A percentile compares a stretch with the other conserved stretches of the same genome.
Conservation (phyloP, 2,329 filamentous ascomycete genomes). For the Sporothrix mexicana region DNA sequence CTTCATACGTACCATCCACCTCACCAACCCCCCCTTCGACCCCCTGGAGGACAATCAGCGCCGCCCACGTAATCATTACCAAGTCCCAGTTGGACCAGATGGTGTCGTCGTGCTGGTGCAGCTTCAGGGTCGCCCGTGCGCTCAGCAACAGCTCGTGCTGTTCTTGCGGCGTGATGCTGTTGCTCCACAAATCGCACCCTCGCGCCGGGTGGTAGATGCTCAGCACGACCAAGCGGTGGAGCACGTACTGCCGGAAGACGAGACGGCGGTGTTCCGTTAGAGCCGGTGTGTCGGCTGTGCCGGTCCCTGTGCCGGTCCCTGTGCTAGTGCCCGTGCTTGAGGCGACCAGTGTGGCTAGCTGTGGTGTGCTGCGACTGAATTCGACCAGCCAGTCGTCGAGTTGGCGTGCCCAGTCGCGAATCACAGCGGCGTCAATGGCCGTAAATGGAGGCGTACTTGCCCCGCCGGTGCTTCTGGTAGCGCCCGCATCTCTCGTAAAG, state of each 20-base stretch:
- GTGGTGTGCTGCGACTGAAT: constrained; percentile 32
- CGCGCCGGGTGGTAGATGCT: constrained; percentile 38
- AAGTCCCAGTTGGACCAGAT: constrained; percentile 39
- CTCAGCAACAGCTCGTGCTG: constrained; percentile 36
- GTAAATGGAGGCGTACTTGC: constrained; percentile 8
- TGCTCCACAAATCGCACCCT: constrained; percentile 35
- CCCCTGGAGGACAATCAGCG: constrained; percentile 36
- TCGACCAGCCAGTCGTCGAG: constrained; percentile 37
- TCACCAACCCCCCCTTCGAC: constrained; percentile 35
- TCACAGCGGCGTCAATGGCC: constrained; percentile 35
- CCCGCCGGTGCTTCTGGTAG: background rate
- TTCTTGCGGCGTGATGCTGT: constrained; percentile 35
- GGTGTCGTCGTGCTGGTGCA: constrained; percentile 35
- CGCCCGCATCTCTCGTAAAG: constrained; percentile 15
- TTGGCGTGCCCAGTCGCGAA: constrained; percentile 37
- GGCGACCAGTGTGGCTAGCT: background rate
- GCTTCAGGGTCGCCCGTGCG: constrained; percentile 36
- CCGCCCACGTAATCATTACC: constrained; percentile 37
- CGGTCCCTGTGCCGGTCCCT: background rate
- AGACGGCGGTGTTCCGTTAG: constrained; percentile 27
- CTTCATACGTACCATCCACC: too few relatives aligned
- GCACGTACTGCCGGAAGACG: constrained; percentile 37
- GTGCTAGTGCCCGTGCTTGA: background rate
- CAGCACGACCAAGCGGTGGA: constrained; percentile 36
- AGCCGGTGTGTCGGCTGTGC: background rate